Evolutionary conservation across 352 stramenopile species (phyloP).

Genomic region (Stramenopiles sp.): DNA sequence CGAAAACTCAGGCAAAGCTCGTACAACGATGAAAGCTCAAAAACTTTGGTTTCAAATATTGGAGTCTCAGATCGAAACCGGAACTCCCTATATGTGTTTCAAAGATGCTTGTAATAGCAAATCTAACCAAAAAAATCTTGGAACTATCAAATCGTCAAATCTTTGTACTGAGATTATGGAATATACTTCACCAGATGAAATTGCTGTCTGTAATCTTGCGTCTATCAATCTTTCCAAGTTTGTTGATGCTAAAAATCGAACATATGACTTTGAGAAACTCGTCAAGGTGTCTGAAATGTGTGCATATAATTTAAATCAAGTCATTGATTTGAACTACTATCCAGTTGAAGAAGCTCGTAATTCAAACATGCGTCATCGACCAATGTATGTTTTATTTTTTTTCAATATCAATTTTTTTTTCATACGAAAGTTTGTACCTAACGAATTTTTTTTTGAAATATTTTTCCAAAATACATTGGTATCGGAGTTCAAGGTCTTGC

Average conservation of each 20-base stretch:
- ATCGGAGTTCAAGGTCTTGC: constrained; percentile 92
- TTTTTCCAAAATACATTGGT: too few species aligned
- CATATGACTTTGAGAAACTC: constrained; percentile 66
- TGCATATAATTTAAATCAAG: constrained; percentile 83
- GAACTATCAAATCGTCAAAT: constrained; percentile 94
- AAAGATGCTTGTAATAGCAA: constrained; percentile 90
- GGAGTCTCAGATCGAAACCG: constrained; percentile 91
- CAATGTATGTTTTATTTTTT: too few species aligned
- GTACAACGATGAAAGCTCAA: constrained; percentile 79
- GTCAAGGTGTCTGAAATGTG: constrained; percentile 64
- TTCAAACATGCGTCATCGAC: constrained; percentile 86
- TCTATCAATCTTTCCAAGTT: constrained; percentile 83
- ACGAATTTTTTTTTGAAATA: too few species aligned
- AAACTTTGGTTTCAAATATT: constrained; percentile 93
- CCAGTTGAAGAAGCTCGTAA: constrained; percentile 40
- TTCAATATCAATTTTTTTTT: too few species aligned
- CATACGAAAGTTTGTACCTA: too few species aligned
- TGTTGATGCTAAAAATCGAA: constrained; percentile 25
- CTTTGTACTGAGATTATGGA: constrained; percentile 96
- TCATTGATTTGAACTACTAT: constrained; percentile 99
- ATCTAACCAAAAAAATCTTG: constrained; percentile 97
- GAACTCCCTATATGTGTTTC: constrained; percentile 96
- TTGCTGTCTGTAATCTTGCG: constrained; percentile 93
- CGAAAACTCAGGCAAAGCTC: constrained; percentile 59
- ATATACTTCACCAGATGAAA: constrained; percentile 83